Conservation (phyloP, 257 asterid genomes). For the Agastache rugosa region DNA sequence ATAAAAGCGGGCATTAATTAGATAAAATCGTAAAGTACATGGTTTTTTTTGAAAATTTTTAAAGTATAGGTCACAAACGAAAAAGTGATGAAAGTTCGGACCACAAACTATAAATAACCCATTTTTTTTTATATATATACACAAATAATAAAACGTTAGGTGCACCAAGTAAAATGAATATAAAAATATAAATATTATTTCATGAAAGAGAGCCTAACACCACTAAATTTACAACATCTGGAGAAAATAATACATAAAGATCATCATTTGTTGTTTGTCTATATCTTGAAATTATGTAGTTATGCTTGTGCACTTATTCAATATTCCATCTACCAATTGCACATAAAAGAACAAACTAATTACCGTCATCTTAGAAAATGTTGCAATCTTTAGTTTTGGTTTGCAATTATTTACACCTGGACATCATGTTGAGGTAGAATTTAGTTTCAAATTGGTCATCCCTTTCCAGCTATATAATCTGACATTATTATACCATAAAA, state of each 20-base stretch:
- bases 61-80: no score
- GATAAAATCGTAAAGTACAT: no score
- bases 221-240: slow-evolving; percentile 15
- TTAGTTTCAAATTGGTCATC: slow-evolving; percentile 17
- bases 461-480: slow-evolving; percentile 16
- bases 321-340: slow-evolving; percentile 26
- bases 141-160: neutral
- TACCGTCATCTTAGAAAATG: neutral
- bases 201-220: slow-evolving; percentile 16
- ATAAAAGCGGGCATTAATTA: no score
- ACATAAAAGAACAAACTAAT: slow-evolving; percentile 17
- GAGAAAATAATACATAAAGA: neutral
- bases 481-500: neutral
- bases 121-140: neutral
- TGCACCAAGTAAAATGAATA: neutral
- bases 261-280: slow-evolving; percentile 19
- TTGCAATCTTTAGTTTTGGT: neutral
- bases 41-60: no score
- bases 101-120: no score
- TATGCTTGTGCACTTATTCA: slow-evolving; percentile 22
- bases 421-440: neutral
- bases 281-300: slow-evolving; percentile 6
- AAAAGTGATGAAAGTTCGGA: no score
- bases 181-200: neutral
- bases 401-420: slow-evolving; percentile 12